Base-by-base conservation (phyloP, 176 grass and related monocot genomes). In the Tuctoria greenei region DNA sequence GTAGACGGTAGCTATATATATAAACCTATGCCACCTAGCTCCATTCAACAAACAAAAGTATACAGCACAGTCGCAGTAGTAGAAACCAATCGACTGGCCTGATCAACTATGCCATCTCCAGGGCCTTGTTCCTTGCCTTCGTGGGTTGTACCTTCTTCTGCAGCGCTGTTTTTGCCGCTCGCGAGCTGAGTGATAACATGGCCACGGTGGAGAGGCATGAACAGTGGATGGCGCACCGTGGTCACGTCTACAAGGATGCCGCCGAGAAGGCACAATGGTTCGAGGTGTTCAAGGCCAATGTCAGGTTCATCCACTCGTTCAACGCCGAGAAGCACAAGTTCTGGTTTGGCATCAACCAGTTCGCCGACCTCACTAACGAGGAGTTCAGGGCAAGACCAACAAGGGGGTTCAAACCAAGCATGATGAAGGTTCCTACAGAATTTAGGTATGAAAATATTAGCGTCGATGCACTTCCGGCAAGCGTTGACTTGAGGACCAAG, bases 311-410 rank as follows among this genome's bases (percentile, higher is more conserved):
- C 27, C 41, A 75, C 6, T 46, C 57, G 2, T 75, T 75, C 26
- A 75, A 75, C 4, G 10, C 58, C 20, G 42, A 44, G 57, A 47
- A 63, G 2, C 61, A 7, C 41, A 75, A 62, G 40, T 75, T 75
- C 41, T 63, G 41, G 73, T 58, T 75, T 23, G 58, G 26, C 7
- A 41, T 63, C 17, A 75, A 75, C 73, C 73, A 63, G 41, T 75
- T 75, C 1, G 73, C 58, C 1, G 73, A 75, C 26, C 25, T 75
- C 4, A 75, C 58, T 3, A 47, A 7, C 2, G 73, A 62, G 4
- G 73, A 75, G 41, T 75, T 75, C 57, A 46, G 18, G 8, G 40
- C 40, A 71, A 35, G 20, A 20, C 16, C 0, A 23, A 62, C 41
- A 62, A 63, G 61, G 58, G 58, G 57, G 4, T 63, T 75, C 10